Evolutionary conservation across 192 early-diverging fungal species (phyloP).

Genomic region (Spizellomyces punctatus): DNA sequence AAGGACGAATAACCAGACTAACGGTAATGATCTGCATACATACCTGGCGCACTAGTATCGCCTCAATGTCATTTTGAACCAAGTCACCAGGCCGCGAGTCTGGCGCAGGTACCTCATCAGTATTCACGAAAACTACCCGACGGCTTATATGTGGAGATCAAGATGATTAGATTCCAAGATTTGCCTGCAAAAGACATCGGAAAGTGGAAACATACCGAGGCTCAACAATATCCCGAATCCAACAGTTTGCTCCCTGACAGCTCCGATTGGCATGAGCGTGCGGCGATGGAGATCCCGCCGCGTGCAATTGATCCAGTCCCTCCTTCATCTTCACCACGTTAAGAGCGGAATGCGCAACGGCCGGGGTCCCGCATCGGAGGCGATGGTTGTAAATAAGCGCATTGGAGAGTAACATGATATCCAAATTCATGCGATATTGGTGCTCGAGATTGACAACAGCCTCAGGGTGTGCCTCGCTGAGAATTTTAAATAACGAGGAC

Average conservation of each 20-base stretch:
- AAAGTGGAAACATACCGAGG: conserved; percentile 44
- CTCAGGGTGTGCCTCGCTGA: conserved; percentile 81
- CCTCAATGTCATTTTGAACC: conserved; percentile 76
- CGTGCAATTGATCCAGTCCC: conserved; percentile 7
- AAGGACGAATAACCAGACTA: neutral
- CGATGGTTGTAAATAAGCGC: conserved; percentile 78
- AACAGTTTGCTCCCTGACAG: conserved; percentile 45
- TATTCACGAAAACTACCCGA: conserved; percentile 79
- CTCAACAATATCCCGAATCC: conserved; percentile 69
- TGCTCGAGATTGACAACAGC: conserved; percentile 71
- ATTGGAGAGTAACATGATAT: conserved; percentile 87
- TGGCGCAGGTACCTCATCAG: conserved; percentile 66
- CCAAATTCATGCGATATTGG: conserved; percentile 94
- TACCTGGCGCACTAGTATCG: conserved; percentile 44
- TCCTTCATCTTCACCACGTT: conserved; percentile 34
- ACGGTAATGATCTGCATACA: conserved; percentile 1
- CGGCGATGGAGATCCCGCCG: neutral
- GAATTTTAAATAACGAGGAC: conserved; percentile 76
- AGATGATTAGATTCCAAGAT: neutral
- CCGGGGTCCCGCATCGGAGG: conserved; percentile 70
- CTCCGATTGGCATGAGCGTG: neutral
- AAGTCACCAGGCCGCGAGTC: conserved; percentile 61
- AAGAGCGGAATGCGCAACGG: conserved; percentile 62
- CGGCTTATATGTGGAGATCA: conserved; percentile 21
- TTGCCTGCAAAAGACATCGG: neutral